phyloP scores from a whole-genome alignment of 176 grass and related monocot species.

The Sorghum bicolor region Sorghum_bicolor_NCBIv3 NC_012878.2:7480501-7481000 shows the following conservation, averaged over 20 bases:
- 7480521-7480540: not conserved
- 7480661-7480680: not conserved
- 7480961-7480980: not conserved
- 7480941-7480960: not conserved
- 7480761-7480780: slow-evolving; percentile 92
- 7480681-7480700: not conserved
- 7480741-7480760: slow-evolving; percentile 79
- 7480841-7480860: slow-evolving; percentile 92
- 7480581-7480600: not conserved
- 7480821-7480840: slow-evolving; percentile 77
- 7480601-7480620: not conserved
- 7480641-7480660: not conserved
- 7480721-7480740: not conserved
- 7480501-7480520: not conserved
- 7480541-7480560: not conserved
- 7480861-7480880: slow-evolving; percentile 60
- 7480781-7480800: slow-evolving; percentile 70
- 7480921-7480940: not conserved
- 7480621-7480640: not conserved
- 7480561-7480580: not conserved
- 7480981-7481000: not conserved
- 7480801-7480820: slow-evolving; percentile 73
- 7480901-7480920: slow-evolving; percentile 86
- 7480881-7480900: slow-evolving; percentile 81
- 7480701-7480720: not conserved